phyloP scores from a whole-genome alignment of 2,329 filamentous ascomycete genomes.

The Ascomycota sp. region DNA sequence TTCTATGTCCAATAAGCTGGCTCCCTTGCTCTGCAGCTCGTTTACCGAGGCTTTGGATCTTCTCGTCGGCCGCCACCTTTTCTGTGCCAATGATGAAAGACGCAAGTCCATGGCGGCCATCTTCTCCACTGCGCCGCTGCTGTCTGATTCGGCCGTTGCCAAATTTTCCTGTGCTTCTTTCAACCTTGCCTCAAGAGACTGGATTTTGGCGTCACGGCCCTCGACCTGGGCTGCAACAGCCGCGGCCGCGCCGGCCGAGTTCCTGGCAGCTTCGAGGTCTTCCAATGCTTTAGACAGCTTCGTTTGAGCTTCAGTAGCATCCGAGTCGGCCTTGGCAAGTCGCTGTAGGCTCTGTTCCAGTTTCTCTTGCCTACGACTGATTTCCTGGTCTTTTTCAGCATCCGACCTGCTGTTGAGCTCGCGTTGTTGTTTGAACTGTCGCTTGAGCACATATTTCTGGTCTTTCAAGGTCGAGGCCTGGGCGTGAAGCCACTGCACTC shows the following conservation, averaged over 20 bases:
- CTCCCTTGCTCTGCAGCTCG: constrained; percentile 5
- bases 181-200: constrained; percentile 15
- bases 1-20: constrained; percentile 12
- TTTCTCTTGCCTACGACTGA: constrained; percentile 37
- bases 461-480: constrained; percentile 63
- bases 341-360: constrained; percentile 23
- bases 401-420: constrained; percentile 82
- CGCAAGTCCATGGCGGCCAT: constrained; percentile 12
- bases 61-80: constrained; percentile 9
- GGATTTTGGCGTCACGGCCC: constrained; percentile 17
- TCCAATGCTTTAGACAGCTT: constrained; percentile 26
- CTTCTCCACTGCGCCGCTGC: constrained; percentile 15
- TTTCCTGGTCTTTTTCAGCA: constrained; percentile 42
- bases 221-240: constrained; percentile 8
- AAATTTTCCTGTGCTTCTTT: constrained; percentile 5
- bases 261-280: constrained; percentile 22
- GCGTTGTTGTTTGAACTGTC: constrained; percentile 88
- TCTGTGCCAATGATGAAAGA: constrained; percentile 11
- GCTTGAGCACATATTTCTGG: constrained; percentile 72
- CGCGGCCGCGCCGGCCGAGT: constrained; percentile 7
- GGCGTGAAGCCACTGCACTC: constrained; percentile 59
- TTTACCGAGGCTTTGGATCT: constrained; percentile 8
- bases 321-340: constrained; percentile 16
- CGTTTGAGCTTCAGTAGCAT: constrained; percentile 19
- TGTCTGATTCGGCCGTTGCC: constrained; percentile 15